phyloP scores from a whole-genome alignment of 805 yeast species.

The Lachancea kluyveri region DNA sequence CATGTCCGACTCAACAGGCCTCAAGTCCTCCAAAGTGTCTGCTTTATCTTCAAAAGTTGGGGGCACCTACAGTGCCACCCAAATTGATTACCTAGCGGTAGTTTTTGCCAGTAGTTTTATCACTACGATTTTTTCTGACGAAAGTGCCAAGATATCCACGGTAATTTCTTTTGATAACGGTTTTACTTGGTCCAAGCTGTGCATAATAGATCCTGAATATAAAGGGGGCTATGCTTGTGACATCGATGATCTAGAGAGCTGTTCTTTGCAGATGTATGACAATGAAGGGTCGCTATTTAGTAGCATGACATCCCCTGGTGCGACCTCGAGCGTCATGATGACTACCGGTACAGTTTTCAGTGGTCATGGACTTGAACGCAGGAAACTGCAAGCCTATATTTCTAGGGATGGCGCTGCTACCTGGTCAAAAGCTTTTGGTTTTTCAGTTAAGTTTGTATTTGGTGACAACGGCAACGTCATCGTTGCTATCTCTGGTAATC shows the following conservation, averaged over 20 bases:
- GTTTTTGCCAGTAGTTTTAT: too few species aligned
- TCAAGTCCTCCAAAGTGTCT: constrained; percentile 18
- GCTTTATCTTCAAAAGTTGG: constrained; percentile 1
- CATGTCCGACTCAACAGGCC: constrained; percentile 28
- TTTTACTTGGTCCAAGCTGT: constrained; percentile 43
- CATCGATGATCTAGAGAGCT: constrained; percentile 34
- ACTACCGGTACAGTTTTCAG: constrained; percentile 18
- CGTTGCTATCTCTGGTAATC: constrained; percentile 46
- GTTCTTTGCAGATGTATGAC: constrained; percentile 42
- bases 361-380: constrained; percentile 5
- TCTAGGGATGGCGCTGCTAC: constrained; percentile 75
- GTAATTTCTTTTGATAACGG: constrained; percentile 50
- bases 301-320: too few species aligned
- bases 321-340: too few species aligned
- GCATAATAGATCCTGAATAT: constrained; percentile 40
- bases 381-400: constrained; percentile 42
- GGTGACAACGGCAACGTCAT: constrained; percentile 79
- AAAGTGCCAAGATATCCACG: too few species aligned
- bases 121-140: too few species aligned
- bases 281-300: constrained; percentile 28
- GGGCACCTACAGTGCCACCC: constrained; percentile 5
- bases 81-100: too few species aligned
- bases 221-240: constrained; percentile 28
- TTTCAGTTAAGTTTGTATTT: constrained; percentile 48
- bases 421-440: constrained; percentile 54